Evolutionary conservation across 345 rosid species (phyloP).

Genomic region (Gossypium longicalyx): DNA sequence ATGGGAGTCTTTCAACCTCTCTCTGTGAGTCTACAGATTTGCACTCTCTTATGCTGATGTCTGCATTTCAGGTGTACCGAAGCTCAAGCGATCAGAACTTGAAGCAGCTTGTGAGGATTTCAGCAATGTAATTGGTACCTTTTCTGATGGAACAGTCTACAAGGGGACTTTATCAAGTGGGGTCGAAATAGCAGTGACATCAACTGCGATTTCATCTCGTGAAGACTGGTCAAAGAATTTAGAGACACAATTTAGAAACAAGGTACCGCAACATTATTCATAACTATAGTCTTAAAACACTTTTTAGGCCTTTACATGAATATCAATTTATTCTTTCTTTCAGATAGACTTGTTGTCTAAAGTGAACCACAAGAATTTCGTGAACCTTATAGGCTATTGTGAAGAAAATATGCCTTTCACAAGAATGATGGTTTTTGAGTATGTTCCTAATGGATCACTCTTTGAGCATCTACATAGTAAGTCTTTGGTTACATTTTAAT

Average conservation of each 20-base stretch:
- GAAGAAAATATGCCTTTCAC: constrained; percentile 78
- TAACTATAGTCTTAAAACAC: background rate
- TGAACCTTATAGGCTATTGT: constrained; percentile 83
- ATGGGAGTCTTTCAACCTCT: background rate
- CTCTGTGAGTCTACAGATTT: background rate
- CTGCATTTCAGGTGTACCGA: constrained; percentile 66
- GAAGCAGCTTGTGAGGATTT: constrained; percentile 95
- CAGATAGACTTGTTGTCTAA: constrained; percentile 76
- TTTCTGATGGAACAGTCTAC: constrained; percentile 61
- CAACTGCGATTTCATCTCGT: constrained; percentile 41
- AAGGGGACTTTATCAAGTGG: constrained; percentile 94
- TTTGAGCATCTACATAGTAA: constrained; percentile 89
- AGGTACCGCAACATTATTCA: constrained; percentile 43
- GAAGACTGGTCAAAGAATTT: constrained; percentile 63
- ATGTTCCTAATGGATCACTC: constrained; percentile 91
- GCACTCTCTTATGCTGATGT: background rate
- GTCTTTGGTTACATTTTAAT: constrained; percentile 19
- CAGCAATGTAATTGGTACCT: constrained; percentile 80
- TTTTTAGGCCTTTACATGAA: constrained; percentile 7
- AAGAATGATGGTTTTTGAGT: constrained; percentile 92
- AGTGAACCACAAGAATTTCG: constrained; percentile 86
- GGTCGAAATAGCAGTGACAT: constrained; percentile 81
- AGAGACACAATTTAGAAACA: constrained; percentile 67
- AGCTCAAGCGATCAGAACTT: constrained; percentile 75
- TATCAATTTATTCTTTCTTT: constrained; percentile 16